Base-by-base conservation (phyloP, 2,329 filamentous ascomycete species). In the Sclerotinia subarctica region DNA sequence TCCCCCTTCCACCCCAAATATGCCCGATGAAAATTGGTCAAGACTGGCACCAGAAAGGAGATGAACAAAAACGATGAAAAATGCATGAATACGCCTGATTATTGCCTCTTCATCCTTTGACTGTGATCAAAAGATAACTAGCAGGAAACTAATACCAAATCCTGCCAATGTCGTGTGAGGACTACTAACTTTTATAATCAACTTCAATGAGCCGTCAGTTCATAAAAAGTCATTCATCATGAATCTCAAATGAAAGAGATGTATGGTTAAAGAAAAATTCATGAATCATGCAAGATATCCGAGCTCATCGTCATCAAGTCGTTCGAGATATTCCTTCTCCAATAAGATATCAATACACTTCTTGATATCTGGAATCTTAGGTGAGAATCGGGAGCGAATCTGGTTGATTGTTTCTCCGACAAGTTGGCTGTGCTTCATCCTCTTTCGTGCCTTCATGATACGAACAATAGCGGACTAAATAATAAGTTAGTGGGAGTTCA, bases 401-500 rank as follows among this genome's bases (percentile, higher is more conserved):
- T 98, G 95, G 77, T 90, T 90, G 79, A 99, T 98, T 32, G 94
- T 96, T 81, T 99, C 95, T 77, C 92, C 90, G 66, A 99, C 93
- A 17, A 99, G 89, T 77, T 95, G 91, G 70, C 90, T 89, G 81
- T 99, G 94, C 87, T 97, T 98, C 92, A 98, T 96, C 82, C 90
- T 92, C 88, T 99, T 98, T 70, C 95, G 90, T 4, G 94, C 96
- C 84, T 99, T 99, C 95, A 99, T 99, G 82, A 99, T 97, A 77
- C 95, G 92, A 68, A 99, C 95, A 79, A 99, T 98, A 32, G 94
- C 94, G 71, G 95, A 98, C 94, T 99, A 67, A 63, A 70, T 54
- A 19, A 32, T 64, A 49, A 72, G 19, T 81, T 77, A 81, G 70
- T 69, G 68, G 71, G 53, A 53, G 68, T 72, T 44, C 68, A 51